Evolutionary conservation across 768 basidiomycete species (phyloP), one percentile per base, ranked within the genome.

Genomic region (Suillus hirtellus): DNA sequence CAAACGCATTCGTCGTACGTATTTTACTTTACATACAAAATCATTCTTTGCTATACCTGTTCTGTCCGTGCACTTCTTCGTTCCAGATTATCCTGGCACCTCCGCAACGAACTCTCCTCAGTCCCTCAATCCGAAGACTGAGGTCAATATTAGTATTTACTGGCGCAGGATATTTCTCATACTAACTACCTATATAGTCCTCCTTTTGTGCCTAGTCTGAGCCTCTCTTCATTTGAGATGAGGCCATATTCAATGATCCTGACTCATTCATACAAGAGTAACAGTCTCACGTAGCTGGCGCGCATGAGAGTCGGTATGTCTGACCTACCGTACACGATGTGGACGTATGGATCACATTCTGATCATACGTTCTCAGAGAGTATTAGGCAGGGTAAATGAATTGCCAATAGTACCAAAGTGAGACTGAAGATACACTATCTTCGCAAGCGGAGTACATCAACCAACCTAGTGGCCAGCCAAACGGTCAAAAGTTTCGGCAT

Each of bases 261-360:
- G 66, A 44, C 55, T 24, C 38, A 14, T 24, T 27, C 14, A 27
- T 40, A 21, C 14, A 11, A 38, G 37, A 37, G 7, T 37, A n/a
- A 21, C 27, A 15, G 66, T 67, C 31, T 69, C 38, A 14, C 11
- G n/a, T 37, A 35, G 60, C 27, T 44, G 19, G 21, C 15, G 21
- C 38, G 43, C 21, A 31, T 37, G 24, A 34, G 12, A 43, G n/a
- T 21, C 10, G 37, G 35, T 4, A 43, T 27, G 59, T 47, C 9
- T 37, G 11, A 50, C 24, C 24, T 14, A 50, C 24, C 4, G 1
- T 27, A 1, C 24, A 50, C 15, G 24, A 27, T 3, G 24, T 19
- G 17, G 50, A 53, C 9, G 17, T 50, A 34, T 34, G 17, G 17
- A 34, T 53, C 4, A 53, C 17, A 34, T 19, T 10, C 19, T 53